Percentiles rank a stretch among this genome's conserved stretches.
phyloP scores from a whole-genome alignment of 768 basidiomycete species.

The Mycena vitilis region DNA sequence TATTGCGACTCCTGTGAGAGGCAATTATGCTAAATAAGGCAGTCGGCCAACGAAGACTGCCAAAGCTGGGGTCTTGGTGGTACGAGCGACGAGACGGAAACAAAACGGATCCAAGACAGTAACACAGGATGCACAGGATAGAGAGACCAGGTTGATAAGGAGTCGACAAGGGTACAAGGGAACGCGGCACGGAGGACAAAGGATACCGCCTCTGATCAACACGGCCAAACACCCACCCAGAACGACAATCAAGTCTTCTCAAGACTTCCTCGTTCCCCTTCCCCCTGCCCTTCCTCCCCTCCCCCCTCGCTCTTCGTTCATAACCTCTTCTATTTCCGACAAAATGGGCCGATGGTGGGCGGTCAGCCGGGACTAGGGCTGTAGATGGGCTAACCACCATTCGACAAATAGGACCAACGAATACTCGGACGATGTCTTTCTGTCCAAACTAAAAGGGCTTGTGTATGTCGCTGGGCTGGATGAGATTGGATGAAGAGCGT shows the following conservation, averaged over 20 bases:
- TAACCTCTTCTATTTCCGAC: not conserved
- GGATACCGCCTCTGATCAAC: not conserved
- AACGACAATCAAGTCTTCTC: not conserved
- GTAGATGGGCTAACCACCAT: slow-evolving; percentile 9
- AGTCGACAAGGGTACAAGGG: too few species aligned
- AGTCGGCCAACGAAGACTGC: not conserved
- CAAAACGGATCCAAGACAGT: too few species aligned
- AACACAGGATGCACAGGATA: not conserved
- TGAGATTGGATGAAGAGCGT: slow-evolving; percentile 14
- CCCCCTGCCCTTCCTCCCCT: too few species aligned
- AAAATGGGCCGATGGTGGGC: slow-evolving; percentile 80
- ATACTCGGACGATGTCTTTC: slow-evolving; percentile 79
- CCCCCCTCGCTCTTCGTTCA: not conserved
- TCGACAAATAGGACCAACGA: slow-evolving; percentile 68
- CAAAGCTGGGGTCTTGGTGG: not conserved
- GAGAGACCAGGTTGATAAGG: not conserved
- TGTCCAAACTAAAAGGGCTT: slow-evolving; percentile 79
- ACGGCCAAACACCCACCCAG: not conserved
- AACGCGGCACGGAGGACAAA: not conserved
- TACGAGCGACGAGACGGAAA: not conserved
- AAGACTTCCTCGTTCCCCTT: not conserved
- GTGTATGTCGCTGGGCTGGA: slow-evolving; percentile 64
- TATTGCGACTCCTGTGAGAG: too few species aligned
- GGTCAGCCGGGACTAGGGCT: not conserved
- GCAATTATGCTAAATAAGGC: slow-evolving; percentile 23